Base-by-base conservation (phyloP, 805 yeast genomes). In the Candida insectalens region DNA sequence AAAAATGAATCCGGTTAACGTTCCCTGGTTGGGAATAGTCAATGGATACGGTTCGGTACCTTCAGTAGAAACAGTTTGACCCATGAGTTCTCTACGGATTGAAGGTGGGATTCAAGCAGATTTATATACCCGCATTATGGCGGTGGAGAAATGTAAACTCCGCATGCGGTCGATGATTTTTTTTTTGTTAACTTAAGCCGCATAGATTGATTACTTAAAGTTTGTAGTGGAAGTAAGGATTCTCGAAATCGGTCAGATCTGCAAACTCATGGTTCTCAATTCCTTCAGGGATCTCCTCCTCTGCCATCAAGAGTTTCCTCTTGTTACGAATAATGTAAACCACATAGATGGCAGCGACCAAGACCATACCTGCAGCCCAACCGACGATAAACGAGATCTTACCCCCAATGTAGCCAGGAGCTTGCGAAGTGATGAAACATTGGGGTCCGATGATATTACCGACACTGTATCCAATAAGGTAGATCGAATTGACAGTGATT, bases 371-470 rank as follows among this genome's bases (percentile, higher is more conserved):
- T 6, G 33, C 34, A 29, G 40, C 42, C 40, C 60, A 58, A 9
- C 49, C 63, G 31, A 62, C 67, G 44, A 65, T 61, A 44, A 65
- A 61, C 26, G 61, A 51, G 30, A 52, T 53, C 43, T 73, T 72
- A 4, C 77, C 81, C 25, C 71, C 68, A n/a, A 48, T 55, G 45
- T 79, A 82, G 27, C 53, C 48, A 5, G 87, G 87, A n/a, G 73
- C 76, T 37, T 78, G 66, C 10, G 55, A 43, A 0, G 67, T 54
- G 38, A 61, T 65, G 59, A 82, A 82, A 14, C 81, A 65, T 53
- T 78, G 85, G 4, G 92, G 87, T 2, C 88, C 89, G 37, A 77
- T 68, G 26, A 80, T 60, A 51, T 78, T 75, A 12, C 84, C 83
- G 29, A 73, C 69, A 27, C 83, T 74, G 50, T 77, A 82, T 4